Evolutionary conservation across 192 early-diverging fungal genomes (phyloP), one percentile per base, ranked within the genome.

Genomic region (Cladochytrium replicatum): DNA sequence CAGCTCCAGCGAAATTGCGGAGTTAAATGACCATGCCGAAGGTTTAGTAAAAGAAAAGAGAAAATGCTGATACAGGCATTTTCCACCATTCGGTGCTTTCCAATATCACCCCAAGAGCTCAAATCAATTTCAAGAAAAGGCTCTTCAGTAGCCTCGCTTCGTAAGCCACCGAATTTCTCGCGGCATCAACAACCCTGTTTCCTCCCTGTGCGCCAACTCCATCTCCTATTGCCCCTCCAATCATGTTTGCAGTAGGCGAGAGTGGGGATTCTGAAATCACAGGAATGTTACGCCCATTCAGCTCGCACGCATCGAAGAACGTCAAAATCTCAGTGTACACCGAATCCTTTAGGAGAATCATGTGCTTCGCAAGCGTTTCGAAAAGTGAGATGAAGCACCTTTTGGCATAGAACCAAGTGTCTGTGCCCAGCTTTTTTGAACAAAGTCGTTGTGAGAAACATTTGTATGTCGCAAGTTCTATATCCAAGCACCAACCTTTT

Each of bases 331-430:
- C 78, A 27, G 46, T 44, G 46, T 71, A 75, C 11, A 80, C 75
- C 1, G 56, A 58, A 45, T 80, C 78, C 48, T 80, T 80, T 32
- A 80, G 63, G 15, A 80, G 50, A 29, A 80, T 80, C 78, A 80
- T 80, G 45, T 80, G 78, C 51, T 80, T 80, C 6, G 78, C 72
- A 17, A 80, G 66, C 32, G 75, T 80, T 47, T 80, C 78, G 44
- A 69, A 79, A 1, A 80, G 63, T 3, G 73, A 74, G 3, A 56
- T 62, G 32, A 79, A 75, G 51, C 78, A 80, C 11, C 78, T 51
- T 50, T 80, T 80, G 8, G 78, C 78, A 45, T 80, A 80, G 57
- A 66, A 80, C 78, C 78, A 80, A 4, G 78, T 80, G 39, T 80
- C 78, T 7, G 78, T 80, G 22, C 78, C 78, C 11, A 80, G 63